Evolutionary conservation across 2,329 filamentous ascomycete genomes (phyloP), one percentile per base, ranked within the genome.

Genomic region (Diaporthe destruens): DNA sequence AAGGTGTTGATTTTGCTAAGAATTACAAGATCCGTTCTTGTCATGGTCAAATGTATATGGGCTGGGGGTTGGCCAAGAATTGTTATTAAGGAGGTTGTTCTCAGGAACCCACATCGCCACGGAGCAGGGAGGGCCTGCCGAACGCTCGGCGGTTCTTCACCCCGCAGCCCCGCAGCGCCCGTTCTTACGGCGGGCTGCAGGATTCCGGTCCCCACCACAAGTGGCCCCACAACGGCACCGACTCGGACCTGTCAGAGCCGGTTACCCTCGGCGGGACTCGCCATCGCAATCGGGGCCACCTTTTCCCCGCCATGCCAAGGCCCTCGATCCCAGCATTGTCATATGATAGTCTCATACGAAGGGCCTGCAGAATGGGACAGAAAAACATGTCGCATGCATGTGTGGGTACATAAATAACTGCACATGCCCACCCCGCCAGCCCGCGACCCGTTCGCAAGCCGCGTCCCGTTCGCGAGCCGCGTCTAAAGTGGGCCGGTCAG

Each of bases 331-430:
- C 29, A 39, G 61, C 29, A 39, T 16, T 20, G 23, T 66, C 61
- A 66, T 66, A 66, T 66, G 61, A 66, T 66, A 66, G 61, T n/a
- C 47, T 29, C 44, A 53, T 65, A 51, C 61, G 29, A n/a, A 18
- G 20, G 29, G 49, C 44, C 36, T 49, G 59, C 59, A 49, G 59
- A 36, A 42, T 42, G 12, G 42, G 25, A 65, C 29, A 42, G n/a
- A 42, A 42, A 42, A 16, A 36, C 59, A 36, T 32, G 61, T 36
- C 61, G 61, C 61, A 53, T 66, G 61, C 61, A 66, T 66, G 47
- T 42, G 39, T 66, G 61, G 61, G 61, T 39, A 66, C 61, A 66
- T 66, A 66, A 53, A 66, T 25, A 66, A 66, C 61, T 66, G 61
- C 61, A 66, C 29, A 16, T 53, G 44, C 61, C 47, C 61, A 66